These are phyloP conservation scores for Naematelia encephala DNA, from an alignment of 768 basidiomycete species.

Conservation along the genomic window DNA sequence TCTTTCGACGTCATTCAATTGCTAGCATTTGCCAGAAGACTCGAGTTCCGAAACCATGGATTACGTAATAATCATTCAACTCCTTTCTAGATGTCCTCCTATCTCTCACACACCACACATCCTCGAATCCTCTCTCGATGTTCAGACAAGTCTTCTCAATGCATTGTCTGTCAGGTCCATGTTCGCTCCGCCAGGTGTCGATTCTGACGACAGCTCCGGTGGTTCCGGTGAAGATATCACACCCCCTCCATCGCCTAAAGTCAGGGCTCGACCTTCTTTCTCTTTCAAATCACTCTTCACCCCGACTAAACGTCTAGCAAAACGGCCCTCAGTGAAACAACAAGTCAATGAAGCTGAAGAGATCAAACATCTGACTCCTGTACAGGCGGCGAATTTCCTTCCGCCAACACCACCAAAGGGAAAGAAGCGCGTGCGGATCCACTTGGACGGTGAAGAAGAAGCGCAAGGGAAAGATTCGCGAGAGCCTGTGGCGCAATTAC, in stretches of 20 bases:
- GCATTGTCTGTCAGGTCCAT: too few species aligned
- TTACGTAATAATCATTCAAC: not conserved
- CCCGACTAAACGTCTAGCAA: not conserved
- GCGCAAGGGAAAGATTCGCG: not conserved
- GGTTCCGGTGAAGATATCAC: constrained; percentile 12
- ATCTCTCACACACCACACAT: too few species aligned
- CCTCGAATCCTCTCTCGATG: too few species aligned
- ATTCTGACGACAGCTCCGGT: constrained; percentile 17
- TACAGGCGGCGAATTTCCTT: not conserved
- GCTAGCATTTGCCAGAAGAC: constrained; percentile 13
- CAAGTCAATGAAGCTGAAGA: not conserved
- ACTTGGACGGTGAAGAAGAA: constrained; percentile 12
- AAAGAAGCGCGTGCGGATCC: constrained; percentile 22
- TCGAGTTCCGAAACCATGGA: not conserved
- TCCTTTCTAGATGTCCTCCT: not conserved
- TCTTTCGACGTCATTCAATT: not conserved
- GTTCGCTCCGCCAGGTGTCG: constrained; percentile 23
- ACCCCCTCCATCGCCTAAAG: constrained; percentile 5
- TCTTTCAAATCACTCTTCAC: constrained; percentile 18
- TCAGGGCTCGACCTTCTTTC: constrained; percentile 12
- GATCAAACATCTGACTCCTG: not conserved
- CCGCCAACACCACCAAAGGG: constrained; percentile 5
- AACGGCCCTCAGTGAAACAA: not conserved
- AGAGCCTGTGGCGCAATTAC: too few species aligned
- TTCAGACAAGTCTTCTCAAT: too few species aligned